Evolutionary conservation across 1,139 yeast genomes (phyloP).

Genomic region (Magnusiomyces paraingens): DNA sequence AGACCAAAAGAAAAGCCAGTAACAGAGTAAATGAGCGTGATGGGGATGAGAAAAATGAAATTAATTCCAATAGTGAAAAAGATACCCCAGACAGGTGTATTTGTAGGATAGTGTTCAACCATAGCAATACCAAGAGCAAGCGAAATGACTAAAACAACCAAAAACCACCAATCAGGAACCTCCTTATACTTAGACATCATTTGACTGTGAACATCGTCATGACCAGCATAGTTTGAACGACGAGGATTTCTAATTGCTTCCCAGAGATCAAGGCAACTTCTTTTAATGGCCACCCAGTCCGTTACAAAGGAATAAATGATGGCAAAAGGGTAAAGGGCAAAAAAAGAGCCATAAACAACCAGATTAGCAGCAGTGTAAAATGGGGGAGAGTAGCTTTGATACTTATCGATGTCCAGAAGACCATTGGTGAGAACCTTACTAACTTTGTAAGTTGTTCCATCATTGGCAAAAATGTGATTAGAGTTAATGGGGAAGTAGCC

Average conservation of each 20-base stretch:
- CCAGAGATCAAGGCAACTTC: slow-evolving; percentile 18
- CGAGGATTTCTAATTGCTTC: slow-evolving; percentile 31
- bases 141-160: slow-evolving; percentile 45
- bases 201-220: slow-evolving; percentile 18
- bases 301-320: slow-evolving; percentile 22
- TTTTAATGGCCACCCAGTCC: slow-evolving; percentile 22
- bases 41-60: slow-evolving; percentile 49
- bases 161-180: slow-evolving; percentile 58
- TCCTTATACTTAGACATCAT: slow-evolving; percentile 51
- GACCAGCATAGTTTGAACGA: slow-evolving; percentile 30
- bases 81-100: slow-evolving; percentile 48
- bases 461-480: slow-evolving; percentile 44
- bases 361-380: slow-evolving; percentile 37
- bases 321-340: slow-evolving; percentile 29
- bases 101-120: slow-evolving; percentile 40
- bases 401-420: slow-evolving; percentile 29
- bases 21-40: slow-evolving; percentile 40
- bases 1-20: slow-evolving; percentile 50
- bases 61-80: slow-evolving; percentile 52
- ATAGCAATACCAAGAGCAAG: slow-evolving; percentile 47
- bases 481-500: slow-evolving; percentile 51
- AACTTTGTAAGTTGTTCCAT: slow-evolving; percentile 41
- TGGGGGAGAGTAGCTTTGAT: slow-evolving; percentile 44
- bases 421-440: slow-evolving; percentile 38
- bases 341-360: slow-evolving; percentile 34